phyloP scores from a whole-genome alignment of 345 rosid species.

The Citrus unshiu region DNA sequence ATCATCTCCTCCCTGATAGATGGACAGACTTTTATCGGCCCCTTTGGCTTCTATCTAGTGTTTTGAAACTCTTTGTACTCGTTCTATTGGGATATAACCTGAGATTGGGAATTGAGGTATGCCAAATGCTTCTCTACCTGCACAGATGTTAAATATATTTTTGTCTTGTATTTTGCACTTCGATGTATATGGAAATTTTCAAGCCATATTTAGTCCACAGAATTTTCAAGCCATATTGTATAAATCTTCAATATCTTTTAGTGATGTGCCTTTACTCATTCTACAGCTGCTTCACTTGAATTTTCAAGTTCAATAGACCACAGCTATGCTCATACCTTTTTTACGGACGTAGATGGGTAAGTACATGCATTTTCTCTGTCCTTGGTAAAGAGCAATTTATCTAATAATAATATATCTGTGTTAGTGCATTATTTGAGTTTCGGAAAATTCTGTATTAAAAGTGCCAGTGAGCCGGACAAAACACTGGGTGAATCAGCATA shows the following conservation, averaged over 20 bases:
- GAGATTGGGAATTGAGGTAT: slow-evolving; percentile 98
- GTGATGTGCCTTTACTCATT: slow-evolving; percentile 1
- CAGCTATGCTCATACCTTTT: slow-evolving; percentile 47
- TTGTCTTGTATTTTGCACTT: neutral
- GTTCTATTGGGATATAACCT: slow-evolving; percentile 88
- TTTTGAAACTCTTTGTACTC: slow-evolving; percentile 79
- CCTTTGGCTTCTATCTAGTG: slow-evolving; percentile 81
- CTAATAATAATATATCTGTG: neutral
- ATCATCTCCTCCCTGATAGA: slow-evolving; percentile 62
- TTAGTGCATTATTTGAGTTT: neutral
- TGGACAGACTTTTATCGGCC: slow-evolving; percentile 86
- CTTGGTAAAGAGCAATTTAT: neutral
- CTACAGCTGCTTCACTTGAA: slow-evolving; percentile 73
- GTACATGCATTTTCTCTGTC: slow-evolving; percentile 3
- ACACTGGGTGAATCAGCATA: neutral
- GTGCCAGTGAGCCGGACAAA: neutral
- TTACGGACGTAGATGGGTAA: slow-evolving; percentile 83
- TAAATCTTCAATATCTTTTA: neutral
- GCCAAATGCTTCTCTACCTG: slow-evolving; percentile 1
- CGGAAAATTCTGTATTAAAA: neutral
- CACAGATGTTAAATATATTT: neutral
- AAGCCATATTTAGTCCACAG: neutral
- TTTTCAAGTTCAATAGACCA: slow-evolving; percentile 77
- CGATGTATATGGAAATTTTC: neutral
- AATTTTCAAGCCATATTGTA: too few relatives aligned